phyloP scores from a whole-genome alignment of 495 filamentous ascomycete species.

The Penicillium canescens region DNA sequence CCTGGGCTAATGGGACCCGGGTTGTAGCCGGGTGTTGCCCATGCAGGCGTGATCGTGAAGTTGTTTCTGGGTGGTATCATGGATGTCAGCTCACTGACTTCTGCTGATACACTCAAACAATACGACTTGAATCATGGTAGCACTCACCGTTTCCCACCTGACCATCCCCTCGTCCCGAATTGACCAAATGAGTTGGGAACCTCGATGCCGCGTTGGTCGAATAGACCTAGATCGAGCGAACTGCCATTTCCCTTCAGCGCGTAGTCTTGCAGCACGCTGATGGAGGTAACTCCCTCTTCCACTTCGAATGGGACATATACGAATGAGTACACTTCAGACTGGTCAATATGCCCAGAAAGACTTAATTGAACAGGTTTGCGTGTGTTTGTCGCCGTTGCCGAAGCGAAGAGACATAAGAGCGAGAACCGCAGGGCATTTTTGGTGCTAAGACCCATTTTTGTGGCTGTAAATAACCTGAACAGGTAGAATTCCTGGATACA shows the following conservation, averaged over 20 bases:
- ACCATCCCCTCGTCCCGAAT: no score
- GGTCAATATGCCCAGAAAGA: slow-evolving; percentile 1
- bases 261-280: slow-evolving; percentile 3
- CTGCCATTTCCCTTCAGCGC: neutral
- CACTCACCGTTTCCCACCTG: no score
- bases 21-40: slow-evolving; percentile 5
- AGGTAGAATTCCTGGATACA: no score
- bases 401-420: no score
- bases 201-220: slow-evolving; percentile 1
- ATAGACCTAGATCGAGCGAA: slow-evolving; percentile 1
- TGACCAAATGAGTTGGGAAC: neutral
- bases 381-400: no score
- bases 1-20: slow-evolving; percentile 3
- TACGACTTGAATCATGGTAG: no score
- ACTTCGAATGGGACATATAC: slow-evolving; percentile 4
- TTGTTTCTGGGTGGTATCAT: neutral
- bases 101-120: no score
- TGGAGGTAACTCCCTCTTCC: neutral
- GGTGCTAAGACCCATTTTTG: no score
- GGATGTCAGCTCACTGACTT: neutral
- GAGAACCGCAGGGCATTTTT: no score
- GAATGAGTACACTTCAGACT: slow-evolving; percentile 1
- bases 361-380: neutral
- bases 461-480: no score
- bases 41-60: slow-evolving; percentile 5